Evolutionary conservation across 108 stramenopile genomes (phyloP), one percentile per base, ranked within the genome.

Genomic region (Discostella pseudostelligera): DNA sequence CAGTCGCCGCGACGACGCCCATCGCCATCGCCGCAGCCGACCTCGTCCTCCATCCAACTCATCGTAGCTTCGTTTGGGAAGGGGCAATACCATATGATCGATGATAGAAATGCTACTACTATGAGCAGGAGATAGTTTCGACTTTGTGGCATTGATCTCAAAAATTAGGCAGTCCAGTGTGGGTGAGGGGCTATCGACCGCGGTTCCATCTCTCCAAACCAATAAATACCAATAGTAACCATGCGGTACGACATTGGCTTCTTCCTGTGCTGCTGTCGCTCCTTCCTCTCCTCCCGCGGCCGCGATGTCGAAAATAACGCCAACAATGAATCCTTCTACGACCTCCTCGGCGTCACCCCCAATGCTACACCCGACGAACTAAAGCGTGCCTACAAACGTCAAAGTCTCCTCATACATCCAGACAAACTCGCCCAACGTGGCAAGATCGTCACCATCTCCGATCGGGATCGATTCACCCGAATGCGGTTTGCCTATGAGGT

Each of bases 351-450:
- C 36, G 69, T 93, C 9, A 78, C 84, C 37, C 43, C 62, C 16
- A 79, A 89, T 51, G 93, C 94, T 17, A 62, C 79, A 12, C 68
- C 56, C 17, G 93, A 94, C 4, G 96, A 96, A 59, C 93, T 99
- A 57, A 97, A 96, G 61, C 69, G 84, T 32, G 95, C 96, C 26
- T 97, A 97, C 83, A 96, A 96, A 61, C 80, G 84, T 21, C 86
- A 91, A 78, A 83, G 82, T 25, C 83, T 97, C 9, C 84, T 85
- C 59, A 90, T 97, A 87, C 98, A 99, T 69, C 98, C 98, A 10
- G 98, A 99, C 85, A 99, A 97, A 76, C 83, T 96, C 10, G 94
- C 94, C 11, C 97, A 97, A 74, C 79, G 84, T 47, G 96, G 96
- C 8, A 51, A 83, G 51, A 58, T 61, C 14, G 85, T 93, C 10